Evolutionary conservation across 2,329 filamentous ascomycete species (phyloP), one percentile per base, ranked within the genome.

Genomic region (Aspergillus niger): DNA sequence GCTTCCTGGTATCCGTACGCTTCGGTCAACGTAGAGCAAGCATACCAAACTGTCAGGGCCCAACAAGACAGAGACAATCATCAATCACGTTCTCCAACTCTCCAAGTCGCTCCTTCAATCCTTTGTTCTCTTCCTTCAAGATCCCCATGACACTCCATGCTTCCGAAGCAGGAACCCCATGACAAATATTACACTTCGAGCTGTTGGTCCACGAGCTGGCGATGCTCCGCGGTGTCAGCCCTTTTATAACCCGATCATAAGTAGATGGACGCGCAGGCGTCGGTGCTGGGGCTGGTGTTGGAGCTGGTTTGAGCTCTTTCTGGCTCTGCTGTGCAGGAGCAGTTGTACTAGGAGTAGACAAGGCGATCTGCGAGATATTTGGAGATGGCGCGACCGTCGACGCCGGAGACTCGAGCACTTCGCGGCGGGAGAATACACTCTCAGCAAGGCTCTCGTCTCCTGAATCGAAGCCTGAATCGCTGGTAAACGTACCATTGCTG

Each of bases 401-500:
- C 8, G 69, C 63, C 8, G 76, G 74, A 28, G 71, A 74, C 41
- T 70, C 72, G 24, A 74, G 63, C 15, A 67, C 65, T 36, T 77
- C 74, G 58, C 72, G 71, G 17, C 76, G 72, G 0, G 78, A 81
- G 65, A 81, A 82, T 20, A 83, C 71, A 56, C 81, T 80, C 28
- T 81, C 79, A 8, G 77, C 76, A 24, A 82, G 77, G 41, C 81
- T 82, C 59, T 86, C 84, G 26, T 81, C 77, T 24, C 85, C 85
- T 3, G 82, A 85, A 64, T 86, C 85, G 62, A 86, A 86, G 50
- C 85, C 85, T 5, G 84, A 86, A 67, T 86, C 85, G 55, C 81
- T 80, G 11, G 77, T 79, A 22, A 76, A 72, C 3, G 77, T 79
- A 6, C 71, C 71, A 51, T 76, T 74, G 49, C 77, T 80, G 57